phyloP scores from a whole-genome alignment of 371 early-diverging fungal genomes.

The Mucor plumbeus region DNA sequence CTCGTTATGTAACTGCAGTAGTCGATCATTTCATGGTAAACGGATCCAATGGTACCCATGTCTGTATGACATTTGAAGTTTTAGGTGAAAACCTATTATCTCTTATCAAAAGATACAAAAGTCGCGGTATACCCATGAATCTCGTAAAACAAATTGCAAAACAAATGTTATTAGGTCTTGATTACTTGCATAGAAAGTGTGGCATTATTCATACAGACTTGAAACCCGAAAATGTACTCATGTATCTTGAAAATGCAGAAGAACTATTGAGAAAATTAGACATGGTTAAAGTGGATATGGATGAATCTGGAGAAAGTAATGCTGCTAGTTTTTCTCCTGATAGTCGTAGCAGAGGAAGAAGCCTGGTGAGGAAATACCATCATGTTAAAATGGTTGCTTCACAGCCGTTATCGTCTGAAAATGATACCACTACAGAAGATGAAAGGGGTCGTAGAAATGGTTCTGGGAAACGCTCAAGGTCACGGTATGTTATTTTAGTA shows the following conservation, averaged over 20 bases:
- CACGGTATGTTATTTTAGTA: conserved; percentile 8
- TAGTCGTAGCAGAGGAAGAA: conserved; percentile 39
- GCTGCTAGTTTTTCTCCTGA: background rate
- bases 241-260: conserved; percentile 88
- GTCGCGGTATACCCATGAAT: conserved; percentile 84
- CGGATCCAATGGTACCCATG: conserved; percentile 93
- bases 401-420: conserved; percentile 40
- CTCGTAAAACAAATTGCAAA: conserved; percentile 89
- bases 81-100: conserved; percentile 93
- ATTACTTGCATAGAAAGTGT: conserved; percentile 92
- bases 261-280: conserved; percentile 53
- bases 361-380: conserved; percentile 29
- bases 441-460: conserved; percentile 21
- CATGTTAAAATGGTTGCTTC: conserved; percentile 45
- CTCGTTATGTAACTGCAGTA: conserved; percentile 80
- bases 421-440: conserved; percentile 6
- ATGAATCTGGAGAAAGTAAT: background rate
- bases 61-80: conserved; percentile 98
- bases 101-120: conserved; percentile 76
- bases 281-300: background rate
- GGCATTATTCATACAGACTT: conserved; percentile 98
- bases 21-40: conserved; percentile 87
- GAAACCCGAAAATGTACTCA: conserved; percentile 96
- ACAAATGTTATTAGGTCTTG: conserved; percentile 90
- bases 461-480: conserved; percentile 22